These are phyloP conservation scores for Parsonsia alboflavescens DNA, from an alignment of 257 asterid genomes.

Conservation along the genomic window DNA sequence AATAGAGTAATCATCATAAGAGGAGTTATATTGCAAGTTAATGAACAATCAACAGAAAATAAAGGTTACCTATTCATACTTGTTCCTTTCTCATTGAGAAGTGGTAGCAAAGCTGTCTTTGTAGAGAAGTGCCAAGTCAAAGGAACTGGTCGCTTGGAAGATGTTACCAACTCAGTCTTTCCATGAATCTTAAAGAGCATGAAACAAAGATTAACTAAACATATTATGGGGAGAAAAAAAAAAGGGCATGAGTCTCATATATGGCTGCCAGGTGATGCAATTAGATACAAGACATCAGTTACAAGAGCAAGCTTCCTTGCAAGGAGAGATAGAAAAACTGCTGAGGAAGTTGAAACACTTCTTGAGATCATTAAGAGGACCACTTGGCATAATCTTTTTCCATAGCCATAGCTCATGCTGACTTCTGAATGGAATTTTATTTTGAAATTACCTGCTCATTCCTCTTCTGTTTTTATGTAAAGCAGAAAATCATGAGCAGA, in stretches of 20 bases:
- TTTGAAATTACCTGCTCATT: background rate
- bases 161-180: constrained; percentile 87
- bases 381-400: background rate
- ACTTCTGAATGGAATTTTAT: background rate
- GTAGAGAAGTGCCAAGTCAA: constrained; percentile 94
- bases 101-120: constrained; percentile 72
- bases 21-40: background rate
- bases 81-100: constrained; percentile 91
- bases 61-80: constrained; percentile 77
- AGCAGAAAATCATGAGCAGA: background rate
- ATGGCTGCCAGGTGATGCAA: background rate
- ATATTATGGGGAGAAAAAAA: background rate
- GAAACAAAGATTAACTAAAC: constrained; percentile 15
- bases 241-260: background rate
- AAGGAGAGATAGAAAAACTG: background rate
- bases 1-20: background rate
- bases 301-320: background rate
- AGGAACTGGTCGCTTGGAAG: constrained; percentile 96
- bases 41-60: constrained; percentile 5
- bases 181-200: constrained; percentile 77
- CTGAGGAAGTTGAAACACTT: background rate
- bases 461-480: background rate
- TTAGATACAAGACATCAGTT: background rate
- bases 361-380: background rate
- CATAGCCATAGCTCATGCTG: background rate